Conservation (phyloP, 164 flowering plant species). For the Akebia trifoliata region DNA sequence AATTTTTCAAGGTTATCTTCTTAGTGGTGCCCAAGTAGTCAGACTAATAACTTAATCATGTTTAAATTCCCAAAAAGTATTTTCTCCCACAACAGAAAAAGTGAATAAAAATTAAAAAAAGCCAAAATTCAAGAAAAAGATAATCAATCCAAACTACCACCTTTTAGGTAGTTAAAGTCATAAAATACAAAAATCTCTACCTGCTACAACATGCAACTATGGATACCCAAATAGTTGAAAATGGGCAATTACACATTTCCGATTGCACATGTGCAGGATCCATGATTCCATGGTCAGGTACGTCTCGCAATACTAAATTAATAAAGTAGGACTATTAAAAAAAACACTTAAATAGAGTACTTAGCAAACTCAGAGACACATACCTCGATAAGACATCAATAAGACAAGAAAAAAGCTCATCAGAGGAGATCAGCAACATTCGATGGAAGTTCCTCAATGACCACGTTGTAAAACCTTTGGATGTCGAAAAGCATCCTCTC, state of each 20-base stretch:
- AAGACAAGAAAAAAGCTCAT: conserved; percentile 17
- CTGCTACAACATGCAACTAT: conserved; percentile 24
- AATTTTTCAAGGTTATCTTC: too few relatives aligned
- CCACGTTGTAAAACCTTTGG: conserved; percentile 73
- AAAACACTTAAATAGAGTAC: conserved; percentile 19
- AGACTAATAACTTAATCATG: too few relatives aligned
- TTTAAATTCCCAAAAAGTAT: too few relatives aligned
- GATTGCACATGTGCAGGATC: conserved; percentile 25
- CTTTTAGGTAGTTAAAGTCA: conserved; percentile 1
- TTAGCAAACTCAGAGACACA: conserved; percentile 15
- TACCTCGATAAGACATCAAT: conserved; percentile 16
- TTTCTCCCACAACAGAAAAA: too few relatives aligned
- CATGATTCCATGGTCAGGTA: conserved; percentile 19
- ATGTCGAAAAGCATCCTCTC: conserved; percentile 78
- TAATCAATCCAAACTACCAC: conserved; percentile 14
- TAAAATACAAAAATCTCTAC: conserved; percentile 23
- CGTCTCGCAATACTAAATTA: conserved; percentile 17
- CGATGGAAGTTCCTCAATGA: conserved; percentile 70
- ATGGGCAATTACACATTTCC: conserved; percentile 4
- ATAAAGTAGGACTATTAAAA: conserved; percentile 6
- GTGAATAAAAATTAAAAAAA: conserved; percentile 1
- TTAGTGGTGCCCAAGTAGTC: too few relatives aligned
- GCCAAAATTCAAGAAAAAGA: not conserved
- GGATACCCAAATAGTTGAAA: conserved; percentile 8
- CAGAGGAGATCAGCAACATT: conserved; percentile 78